phyloP scores from a whole-genome alignment of 73 alveolate genomes.

The Tetrahymena malaccensis region DNA sequence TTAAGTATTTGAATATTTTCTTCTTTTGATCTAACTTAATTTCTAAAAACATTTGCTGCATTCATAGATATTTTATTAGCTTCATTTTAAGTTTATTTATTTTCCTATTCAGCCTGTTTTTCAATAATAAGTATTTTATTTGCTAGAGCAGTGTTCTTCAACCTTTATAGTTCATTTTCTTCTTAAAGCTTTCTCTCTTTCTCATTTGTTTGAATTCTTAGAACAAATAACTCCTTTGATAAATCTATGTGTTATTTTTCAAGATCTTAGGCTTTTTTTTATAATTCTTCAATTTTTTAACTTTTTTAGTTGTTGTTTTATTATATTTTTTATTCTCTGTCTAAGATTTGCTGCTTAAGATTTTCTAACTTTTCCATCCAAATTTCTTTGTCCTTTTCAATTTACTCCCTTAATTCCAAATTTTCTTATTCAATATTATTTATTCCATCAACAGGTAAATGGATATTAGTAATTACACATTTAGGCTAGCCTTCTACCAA shows the following conservation, averaged over 20 bases:
- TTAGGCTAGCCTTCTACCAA: not conserved
- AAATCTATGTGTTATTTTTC: not conserved
- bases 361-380: not conserved
- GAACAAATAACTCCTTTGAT: not conserved
- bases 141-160: not conserved
- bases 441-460: not conserved
- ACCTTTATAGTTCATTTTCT: not conserved
- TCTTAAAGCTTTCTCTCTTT: not conserved
- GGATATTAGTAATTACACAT: not conserved
- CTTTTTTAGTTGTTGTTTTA: not conserved
- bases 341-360: not conserved
- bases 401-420: not conserved
- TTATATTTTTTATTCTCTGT: not conserved
- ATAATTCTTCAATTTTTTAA: not conserved
- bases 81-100: not conserved
- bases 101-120: not conserved
- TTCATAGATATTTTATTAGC: not conserved
- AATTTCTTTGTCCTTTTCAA: not conserved
- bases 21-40: not conserved
- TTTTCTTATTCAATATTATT: not conserved
- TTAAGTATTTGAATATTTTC: not conserved
- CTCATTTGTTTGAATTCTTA: not conserved
- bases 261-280: not conserved
- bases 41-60: not conserved
- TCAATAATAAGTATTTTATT: not conserved